A percentile compares a stretch with the other conserved stretches of the same genome.
Conservation (phyloP, 768 basidiomycete genomes). For the Psilocybe cubensis region DNA sequence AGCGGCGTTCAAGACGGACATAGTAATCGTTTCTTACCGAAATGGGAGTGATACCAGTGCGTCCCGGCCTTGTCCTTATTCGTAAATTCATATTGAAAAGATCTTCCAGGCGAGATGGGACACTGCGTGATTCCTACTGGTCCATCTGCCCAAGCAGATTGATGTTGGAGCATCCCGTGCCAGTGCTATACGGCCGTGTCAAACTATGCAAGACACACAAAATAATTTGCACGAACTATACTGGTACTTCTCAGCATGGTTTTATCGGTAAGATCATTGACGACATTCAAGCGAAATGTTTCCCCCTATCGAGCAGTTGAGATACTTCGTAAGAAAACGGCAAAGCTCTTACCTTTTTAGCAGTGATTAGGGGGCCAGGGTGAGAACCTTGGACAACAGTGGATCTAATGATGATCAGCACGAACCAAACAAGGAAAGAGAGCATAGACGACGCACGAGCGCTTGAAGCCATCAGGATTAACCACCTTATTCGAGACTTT, state of each 20-base stretch:
- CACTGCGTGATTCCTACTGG: constrained; percentile 40
- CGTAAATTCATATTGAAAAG: constrained; percentile 42
- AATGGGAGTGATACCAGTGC: constrained; percentile 42
- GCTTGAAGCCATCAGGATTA: background rate
- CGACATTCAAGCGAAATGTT: constrained; percentile 40
- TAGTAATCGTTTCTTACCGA: constrained; percentile 21
- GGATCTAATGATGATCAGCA: background rate
- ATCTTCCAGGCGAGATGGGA: constrained; percentile 40
- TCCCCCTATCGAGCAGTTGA: constrained; percentile 34
- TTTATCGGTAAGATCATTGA: constrained; percentile 36
- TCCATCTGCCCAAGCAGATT: constrained; percentile 42
- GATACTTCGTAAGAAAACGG: background rate
- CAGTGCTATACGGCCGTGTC: constrained; percentile 37
- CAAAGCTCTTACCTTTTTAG: background rate
- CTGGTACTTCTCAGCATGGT: constrained; percentile 36
- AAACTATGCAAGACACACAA: background rate
- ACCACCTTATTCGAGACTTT: background rate
- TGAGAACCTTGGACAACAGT: background rate
- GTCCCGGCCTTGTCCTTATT: constrained; percentile 39
- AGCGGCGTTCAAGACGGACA: constrained; percentile 21
- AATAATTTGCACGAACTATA: background rate
- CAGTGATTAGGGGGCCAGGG: constrained; percentile 7
- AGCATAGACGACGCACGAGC: background rate
- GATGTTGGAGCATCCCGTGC: constrained; percentile 40
- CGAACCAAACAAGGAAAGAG: background rate